phyloP scores from a whole-genome alignment of 805 yeast species.

The Myxozyma udenii region DNA sequence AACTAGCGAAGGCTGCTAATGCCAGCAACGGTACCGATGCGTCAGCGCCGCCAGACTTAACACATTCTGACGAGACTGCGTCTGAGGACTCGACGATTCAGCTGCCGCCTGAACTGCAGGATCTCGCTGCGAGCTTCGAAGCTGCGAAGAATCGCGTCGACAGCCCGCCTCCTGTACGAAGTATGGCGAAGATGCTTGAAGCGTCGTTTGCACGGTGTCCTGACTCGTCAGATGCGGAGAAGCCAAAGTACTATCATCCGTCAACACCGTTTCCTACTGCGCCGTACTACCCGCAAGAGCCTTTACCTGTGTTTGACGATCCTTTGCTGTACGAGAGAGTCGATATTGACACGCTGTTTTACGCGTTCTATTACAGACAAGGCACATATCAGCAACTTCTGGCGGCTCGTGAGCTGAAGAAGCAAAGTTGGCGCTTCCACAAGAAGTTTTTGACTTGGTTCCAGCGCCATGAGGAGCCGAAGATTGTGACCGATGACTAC shows the following conservation, averaged over 20 bases:
- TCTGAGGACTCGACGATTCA: conserved; percentile 21
- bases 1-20: conserved; percentile 11
- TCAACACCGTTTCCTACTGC: conserved; percentile 85
- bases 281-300: conserved; percentile 84
- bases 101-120: conserved; percentile 45
- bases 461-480: conserved; percentile 59
- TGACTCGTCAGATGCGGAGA: conserved; percentile 86
- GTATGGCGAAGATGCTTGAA: conserved; percentile 61
- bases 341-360: conserved; percentile 84
- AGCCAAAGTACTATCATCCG: conserved; percentile 73
- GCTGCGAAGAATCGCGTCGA: conserved; percentile 46
- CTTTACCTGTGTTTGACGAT: conserved; percentile 51
- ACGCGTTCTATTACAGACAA: conserved; percentile 83
- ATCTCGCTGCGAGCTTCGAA: conserved; percentile 40
- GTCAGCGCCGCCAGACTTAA: conserved; percentile 17
- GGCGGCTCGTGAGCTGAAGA: conserved; percentile 75
- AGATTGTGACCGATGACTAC: conserved; percentile 42
- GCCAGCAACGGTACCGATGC: not conserved
- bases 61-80: conserved; percentile 24
- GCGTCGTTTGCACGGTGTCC: conserved; percentile 85
- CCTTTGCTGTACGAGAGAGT: conserved; percentile 62
- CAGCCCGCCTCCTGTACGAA: conserved; percentile 53
- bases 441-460: conserved; percentile 77
- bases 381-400: conserved; percentile 68
- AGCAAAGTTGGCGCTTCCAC: conserved; percentile 81